These are phyloP conservation scores for Lablab purpureus DNA, from an alignment of 306 rosid genomes.

Conservation along the genomic window DNA sequence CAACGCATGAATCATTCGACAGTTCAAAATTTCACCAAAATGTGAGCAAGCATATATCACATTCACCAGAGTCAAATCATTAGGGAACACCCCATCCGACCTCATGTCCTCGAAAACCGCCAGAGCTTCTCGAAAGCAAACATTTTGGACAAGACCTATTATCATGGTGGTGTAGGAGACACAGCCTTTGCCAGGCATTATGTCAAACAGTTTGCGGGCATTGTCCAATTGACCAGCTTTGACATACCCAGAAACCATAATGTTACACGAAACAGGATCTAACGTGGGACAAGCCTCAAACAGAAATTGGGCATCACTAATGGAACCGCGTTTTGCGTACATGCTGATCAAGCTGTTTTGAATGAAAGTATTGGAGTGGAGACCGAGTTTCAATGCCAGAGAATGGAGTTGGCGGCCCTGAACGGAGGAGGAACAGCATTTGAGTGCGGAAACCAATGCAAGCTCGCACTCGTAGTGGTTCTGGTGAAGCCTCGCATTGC, in stretches of 20 bases:
- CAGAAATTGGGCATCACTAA: slow-evolving; percentile 58
- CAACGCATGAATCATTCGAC: slow-evolving; percentile 72
- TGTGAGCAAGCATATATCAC: slow-evolving; percentile 69
- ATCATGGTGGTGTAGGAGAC: slow-evolving; percentile 90
- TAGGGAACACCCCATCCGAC: slow-evolving; percentile 62
- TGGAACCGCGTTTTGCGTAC: slow-evolving; percentile 73
- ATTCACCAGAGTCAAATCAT: slow-evolving; percentile 74
- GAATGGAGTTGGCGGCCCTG: slow-evolving; percentile 81
- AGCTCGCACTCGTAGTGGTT: slow-evolving; percentile 57
- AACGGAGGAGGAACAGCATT: slow-evolving; percentile 68
- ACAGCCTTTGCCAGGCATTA: slow-evolving; percentile 70
- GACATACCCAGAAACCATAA: slow-evolving; percentile 75
- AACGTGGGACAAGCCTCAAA: slow-evolving; percentile 54
- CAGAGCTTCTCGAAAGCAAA: slow-evolving; percentile 66
- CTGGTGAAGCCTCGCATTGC: slow-evolving; percentile 48
- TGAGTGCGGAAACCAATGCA: slow-evolving; percentile 71
- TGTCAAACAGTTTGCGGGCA: slow-evolving; percentile 77
- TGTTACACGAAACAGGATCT: slow-evolving; percentile 83
- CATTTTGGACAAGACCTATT: slow-evolving; percentile 74
- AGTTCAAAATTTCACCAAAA: slow-evolving; percentile 67
- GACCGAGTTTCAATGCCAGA: slow-evolving; percentile 67
- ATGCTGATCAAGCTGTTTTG: slow-evolving; percentile 75
- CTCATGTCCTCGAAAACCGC: slow-evolving; percentile 80
- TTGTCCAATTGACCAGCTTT: slow-evolving; percentile 61
- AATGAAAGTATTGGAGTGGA: slow-evolving; percentile 64